phyloP scores from a whole-genome alignment of 2,329 filamentous ascomycete genomes.

The Claviceps sp. region DNA sequence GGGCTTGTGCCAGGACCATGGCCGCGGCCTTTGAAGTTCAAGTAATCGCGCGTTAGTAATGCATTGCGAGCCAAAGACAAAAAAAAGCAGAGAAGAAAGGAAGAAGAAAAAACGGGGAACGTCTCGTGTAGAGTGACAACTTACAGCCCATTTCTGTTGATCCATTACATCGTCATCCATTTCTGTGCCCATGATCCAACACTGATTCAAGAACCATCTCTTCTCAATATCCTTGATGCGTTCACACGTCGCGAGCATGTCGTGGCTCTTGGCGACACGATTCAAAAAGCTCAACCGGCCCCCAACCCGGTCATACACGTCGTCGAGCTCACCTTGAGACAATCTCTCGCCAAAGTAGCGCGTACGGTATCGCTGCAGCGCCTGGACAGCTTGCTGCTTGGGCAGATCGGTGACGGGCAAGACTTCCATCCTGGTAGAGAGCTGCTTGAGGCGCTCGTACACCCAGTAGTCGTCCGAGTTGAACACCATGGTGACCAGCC shows the following conservation, averaged over 20 bases:
- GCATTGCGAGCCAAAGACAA: not conserved
- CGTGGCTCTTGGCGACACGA: constrained; percentile 68
- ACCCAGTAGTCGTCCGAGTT: constrained; percentile 99
- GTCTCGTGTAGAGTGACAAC: not conserved
- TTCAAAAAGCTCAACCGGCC: constrained; percentile 81
- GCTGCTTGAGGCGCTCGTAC: constrained; percentile 83
- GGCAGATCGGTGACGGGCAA: constrained; percentile 73
- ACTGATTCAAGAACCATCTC: constrained; percentile 66
- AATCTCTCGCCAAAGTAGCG: constrained; percentile 59
- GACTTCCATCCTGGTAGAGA: constrained; percentile 90
- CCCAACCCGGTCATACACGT: constrained; percentile 77
- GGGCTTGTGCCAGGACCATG: constrained; percentile 81
- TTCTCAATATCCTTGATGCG: constrained; percentile 54
- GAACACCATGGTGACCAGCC: constrained; percentile 82
- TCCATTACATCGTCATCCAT: constrained; percentile 98
- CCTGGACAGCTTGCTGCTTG: constrained; percentile 62
- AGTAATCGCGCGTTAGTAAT: not conserved
- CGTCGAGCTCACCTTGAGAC: constrained; percentile 43
- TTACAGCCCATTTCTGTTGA: constrained; percentile 85
- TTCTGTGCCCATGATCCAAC: constrained; percentile 57
- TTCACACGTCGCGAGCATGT: constrained; percentile 76
- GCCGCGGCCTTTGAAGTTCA: constrained; percentile 52
- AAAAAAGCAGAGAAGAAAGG: not conserved
- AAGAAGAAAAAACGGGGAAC: not conserved
- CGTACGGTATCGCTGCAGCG: constrained; percentile 65